Conservation (phyloP, 2,329 filamentous ascomycete genomes). For the Endothia cerciana region DNA sequence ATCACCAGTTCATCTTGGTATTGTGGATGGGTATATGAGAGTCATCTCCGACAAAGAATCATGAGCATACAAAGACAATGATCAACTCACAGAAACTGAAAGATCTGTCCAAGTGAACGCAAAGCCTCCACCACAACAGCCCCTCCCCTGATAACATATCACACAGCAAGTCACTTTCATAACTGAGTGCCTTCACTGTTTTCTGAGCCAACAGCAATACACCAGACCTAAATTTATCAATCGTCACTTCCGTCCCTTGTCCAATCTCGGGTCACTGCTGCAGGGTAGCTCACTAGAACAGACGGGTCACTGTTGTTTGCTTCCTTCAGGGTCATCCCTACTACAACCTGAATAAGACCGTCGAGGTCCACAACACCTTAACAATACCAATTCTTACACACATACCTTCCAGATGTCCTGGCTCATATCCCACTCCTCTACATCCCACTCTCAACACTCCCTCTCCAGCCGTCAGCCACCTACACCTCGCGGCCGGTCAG, state of each 20-base stretch:
- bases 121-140: background rate
- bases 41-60: background rate
- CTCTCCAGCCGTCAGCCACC: background rate
- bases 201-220: background rate
- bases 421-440: constrained; percentile 22
- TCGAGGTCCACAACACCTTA: background rate
- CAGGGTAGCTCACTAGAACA: background rate
- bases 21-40: background rate
- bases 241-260: background rate
- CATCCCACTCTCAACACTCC: constrained; percentile 20
- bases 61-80: background rate
- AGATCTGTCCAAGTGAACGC: background rate
- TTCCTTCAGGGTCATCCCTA: background rate
- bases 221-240: background rate
- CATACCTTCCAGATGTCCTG: constrained; percentile 21
- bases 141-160: background rate
- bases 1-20: too few relatives aligned
- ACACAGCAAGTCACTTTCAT: background rate
- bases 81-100: background rate
- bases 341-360: background rate
- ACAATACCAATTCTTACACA: too few relatives aligned
- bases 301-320: background rate
- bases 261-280: background rate
- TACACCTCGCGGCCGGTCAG: background rate
- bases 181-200: background rate